Evolutionary conservation across 768 basidiomycete species (phyloP).

Genomic region (Rhizopogon roseolus): DNA sequence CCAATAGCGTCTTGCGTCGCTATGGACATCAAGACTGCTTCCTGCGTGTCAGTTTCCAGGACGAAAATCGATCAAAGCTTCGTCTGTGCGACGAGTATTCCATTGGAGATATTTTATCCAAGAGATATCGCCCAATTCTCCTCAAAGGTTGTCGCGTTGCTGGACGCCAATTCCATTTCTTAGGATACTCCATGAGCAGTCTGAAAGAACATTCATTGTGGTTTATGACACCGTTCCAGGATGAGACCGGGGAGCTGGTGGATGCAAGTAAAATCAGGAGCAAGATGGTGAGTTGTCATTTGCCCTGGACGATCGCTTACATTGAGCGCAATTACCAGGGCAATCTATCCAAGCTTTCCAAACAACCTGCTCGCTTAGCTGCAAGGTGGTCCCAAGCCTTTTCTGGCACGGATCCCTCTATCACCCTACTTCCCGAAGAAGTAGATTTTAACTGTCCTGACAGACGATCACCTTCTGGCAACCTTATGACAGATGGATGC

Average conservation of each 20-base stretch:
- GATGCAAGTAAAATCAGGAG: conserved; percentile 25
- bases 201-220: conserved; percentile 44
- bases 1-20: conserved; percentile 34
- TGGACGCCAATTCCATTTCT: conserved; percentile 39
- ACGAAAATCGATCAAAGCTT: conserved; percentile 37
- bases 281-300: conserved; percentile 23
- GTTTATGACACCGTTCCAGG: conserved; percentile 41
- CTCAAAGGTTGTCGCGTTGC: conserved; percentile 32
- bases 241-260: conserved; percentile 15
- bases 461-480: conserved; percentile 18
- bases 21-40: conserved; percentile 38
- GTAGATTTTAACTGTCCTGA: conserved; percentile 24
- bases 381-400: conserved; percentile 53
- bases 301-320: not conserved
- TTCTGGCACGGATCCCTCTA: conserved; percentile 44
- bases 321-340: conserved; percentile 21
- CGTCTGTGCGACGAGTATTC: conserved; percentile 17
- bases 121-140: conserved; percentile 30
- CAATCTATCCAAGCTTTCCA: conserved; percentile 30
- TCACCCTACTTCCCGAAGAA: conserved; percentile 32
- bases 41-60: conserved; percentile 44
- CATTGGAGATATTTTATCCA: conserved; percentile 25
- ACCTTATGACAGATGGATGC: conserved; percentile 48
- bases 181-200: conserved; percentile 52
- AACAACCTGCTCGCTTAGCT: conserved; percentile 41